phyloP scores from a whole-genome alignment of 2,329 filamentous ascomycete species.

The Cryphonectria nitschkei region DNA sequence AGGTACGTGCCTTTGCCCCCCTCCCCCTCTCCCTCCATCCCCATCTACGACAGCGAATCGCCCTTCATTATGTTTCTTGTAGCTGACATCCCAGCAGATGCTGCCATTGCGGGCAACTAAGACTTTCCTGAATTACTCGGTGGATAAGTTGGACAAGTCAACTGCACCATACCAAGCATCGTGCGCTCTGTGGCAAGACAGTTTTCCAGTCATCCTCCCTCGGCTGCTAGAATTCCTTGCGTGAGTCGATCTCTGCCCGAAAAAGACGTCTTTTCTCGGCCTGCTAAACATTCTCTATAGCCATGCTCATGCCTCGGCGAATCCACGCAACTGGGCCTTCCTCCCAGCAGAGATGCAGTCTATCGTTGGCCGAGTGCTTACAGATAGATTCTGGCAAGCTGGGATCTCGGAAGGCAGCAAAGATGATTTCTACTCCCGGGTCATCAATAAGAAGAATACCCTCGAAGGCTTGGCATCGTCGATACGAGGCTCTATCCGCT shows the following conservation, averaged over 20 bases:
- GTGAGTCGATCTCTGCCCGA: conserved; percentile 41
- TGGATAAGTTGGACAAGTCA: conserved; percentile 80
- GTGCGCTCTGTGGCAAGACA: conserved; percentile 80
- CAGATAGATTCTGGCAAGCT: conserved; percentile 97
- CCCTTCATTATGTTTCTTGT: neutral
- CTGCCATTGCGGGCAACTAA: conserved; percentile 87
- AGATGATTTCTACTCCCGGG: conserved; percentile 93
- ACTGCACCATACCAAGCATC: conserved; percentile 76
- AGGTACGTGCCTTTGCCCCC: conserved; percentile 48
- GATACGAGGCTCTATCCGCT: conserved; percentile 84
- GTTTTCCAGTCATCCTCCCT: conserved; percentile 81
- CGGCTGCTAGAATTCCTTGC: conserved; percentile 82
- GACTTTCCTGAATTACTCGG: conserved; percentile 87
- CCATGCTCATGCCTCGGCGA: conserved; percentile 90
- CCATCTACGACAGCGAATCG: too few species aligned
- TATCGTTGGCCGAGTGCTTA: conserved; percentile 81
- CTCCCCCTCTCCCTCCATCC: too few species aligned
- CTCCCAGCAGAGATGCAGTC: conserved; percentile 75
- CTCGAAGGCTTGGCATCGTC: conserved; percentile 94
- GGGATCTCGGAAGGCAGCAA: conserved; percentile 95
- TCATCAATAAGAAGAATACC: conserved; percentile 84
- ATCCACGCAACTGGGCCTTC: conserved; percentile 79
- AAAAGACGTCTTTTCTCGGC: neutral
- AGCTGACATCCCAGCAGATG: conserved; percentile 44
- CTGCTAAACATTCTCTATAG: conserved; percentile 44